Evolutionary conservation across 352 stramenopile species (phyloP), one percentile per base, ranked within the genome.

Genomic region (Saprolegnia diclina): DNA sequence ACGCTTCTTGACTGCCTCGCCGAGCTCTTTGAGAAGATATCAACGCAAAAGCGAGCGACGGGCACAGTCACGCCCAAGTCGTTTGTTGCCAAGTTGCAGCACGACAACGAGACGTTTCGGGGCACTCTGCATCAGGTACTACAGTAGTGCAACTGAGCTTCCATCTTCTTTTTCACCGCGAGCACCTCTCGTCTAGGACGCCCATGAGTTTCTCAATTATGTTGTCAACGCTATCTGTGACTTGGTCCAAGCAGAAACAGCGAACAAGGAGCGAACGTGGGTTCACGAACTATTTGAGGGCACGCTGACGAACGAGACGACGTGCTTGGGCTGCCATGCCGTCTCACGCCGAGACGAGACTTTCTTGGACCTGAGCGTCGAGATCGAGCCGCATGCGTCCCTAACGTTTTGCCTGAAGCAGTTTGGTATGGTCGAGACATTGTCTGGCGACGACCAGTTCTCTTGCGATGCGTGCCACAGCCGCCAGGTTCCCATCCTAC

Each of bases 141-240:
- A n/a, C n/a, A n/a, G n/a, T n/a, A 13, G 18, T 16, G 13, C n/a
- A n/a, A 40, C 9, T 14, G n/a, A 32, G 35, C 18, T 38, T 21
- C 32, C 10, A 32, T 37, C 50, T 18, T 16, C 16, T 24, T 18
- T 21, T 18, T 35, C 54, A 45, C 13, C 19, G 22, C 42, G n/a
- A 13, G 22, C 24, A 54, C 55, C 11, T 7, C 9, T 44, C 26
- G 26, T 1, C 11, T 56, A 80, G 73, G 75, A 80, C 38, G 75
- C 75, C 9, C 75, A 80, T 69, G 75, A 80, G 56, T 80, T 80
- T 53, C 75, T 78, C 64, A 80, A 80, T 64, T 80, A 77, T 64
- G 55, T 80, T 11, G 40, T 80, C 22, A 80, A 80, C 46, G 73
- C 74, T n/a, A 79, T 80, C 53, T 73, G 73, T 11, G 75, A 80